These are phyloP conservation scores for Bruguiera parviflora DNA, from an alignment of 345 rosid species.

Conservation along the genomic window DNA sequence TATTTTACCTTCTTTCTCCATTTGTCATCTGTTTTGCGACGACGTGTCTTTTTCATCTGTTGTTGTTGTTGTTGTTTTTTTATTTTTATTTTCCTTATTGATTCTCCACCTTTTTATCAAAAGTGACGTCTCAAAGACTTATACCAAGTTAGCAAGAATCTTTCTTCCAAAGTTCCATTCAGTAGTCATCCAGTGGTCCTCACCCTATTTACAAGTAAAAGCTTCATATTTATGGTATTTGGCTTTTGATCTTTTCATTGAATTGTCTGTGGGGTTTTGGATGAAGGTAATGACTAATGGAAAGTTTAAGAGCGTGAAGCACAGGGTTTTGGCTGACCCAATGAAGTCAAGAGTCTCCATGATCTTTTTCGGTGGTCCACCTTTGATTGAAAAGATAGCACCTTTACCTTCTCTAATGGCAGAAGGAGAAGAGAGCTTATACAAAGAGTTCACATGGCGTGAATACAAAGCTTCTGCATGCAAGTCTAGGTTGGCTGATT, in stretches of 20 bases:
- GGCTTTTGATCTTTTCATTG: background rate
- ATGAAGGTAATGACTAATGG: slow-evolving; percentile 89
- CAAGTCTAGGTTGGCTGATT: slow-evolving; percentile 69
- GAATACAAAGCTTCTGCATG: slow-evolving; percentile 76
- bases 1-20: too few relatives aligned
- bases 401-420: slow-evolving; percentile 50
- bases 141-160: background rate
- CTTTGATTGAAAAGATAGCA: slow-evolving; percentile 51
- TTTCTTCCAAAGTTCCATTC: background rate
- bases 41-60: background rate
- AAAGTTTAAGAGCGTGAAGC: slow-evolving; percentile 80
- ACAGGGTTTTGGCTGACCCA: slow-evolving; percentile 67
- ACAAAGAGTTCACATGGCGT: slow-evolving; percentile 81
- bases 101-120: background rate
- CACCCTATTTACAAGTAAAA: background rate
- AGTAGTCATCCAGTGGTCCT: background rate
- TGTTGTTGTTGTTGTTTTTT: background rate
- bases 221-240: background rate
- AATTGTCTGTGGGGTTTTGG: background rate
- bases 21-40: background rate
- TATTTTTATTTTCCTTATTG: background rate
- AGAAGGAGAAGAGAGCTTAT: slow-evolving; percentile 59
- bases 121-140: background rate
- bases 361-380: slow-evolving; percentile 88
- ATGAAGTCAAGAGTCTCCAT: slow-evolving; percentile 69